phyloP scores from a whole-genome alignment of 1,139 yeast species.

The Yamadazyma kanchanaburiensis region DNA sequence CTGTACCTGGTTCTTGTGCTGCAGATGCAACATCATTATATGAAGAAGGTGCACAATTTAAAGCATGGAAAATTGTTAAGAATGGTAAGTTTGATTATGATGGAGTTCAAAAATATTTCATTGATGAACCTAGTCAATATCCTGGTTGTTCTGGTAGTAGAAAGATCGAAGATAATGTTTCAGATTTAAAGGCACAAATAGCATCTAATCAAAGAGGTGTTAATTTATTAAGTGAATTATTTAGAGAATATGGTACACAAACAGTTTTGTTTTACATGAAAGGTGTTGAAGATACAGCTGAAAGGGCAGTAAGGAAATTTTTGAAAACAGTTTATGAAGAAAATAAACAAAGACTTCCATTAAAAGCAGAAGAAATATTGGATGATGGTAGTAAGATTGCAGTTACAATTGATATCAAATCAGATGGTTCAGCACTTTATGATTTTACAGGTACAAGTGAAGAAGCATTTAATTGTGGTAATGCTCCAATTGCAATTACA shows the following conservation, averaged over 20 bases:
- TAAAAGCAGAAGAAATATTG: constrained; percentile 49
- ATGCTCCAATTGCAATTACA: constrained; percentile 40
- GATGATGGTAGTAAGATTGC: constrained; percentile 59
- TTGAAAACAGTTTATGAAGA: constrained; percentile 30
- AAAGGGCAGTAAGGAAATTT: constrained; percentile 45
- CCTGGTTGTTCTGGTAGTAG: constrained; percentile 45
- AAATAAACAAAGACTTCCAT: constrained; percentile 23
- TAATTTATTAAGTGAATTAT: constrained; percentile 40
- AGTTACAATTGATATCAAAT: constrained; percentile 39
- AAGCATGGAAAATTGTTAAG: constrained; percentile 32
- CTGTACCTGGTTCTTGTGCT: constrained; percentile 44
- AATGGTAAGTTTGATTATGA: constrained; percentile 37
- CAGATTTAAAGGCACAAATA: constrained; percentile 62
- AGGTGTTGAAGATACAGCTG: constrained; percentile 60
- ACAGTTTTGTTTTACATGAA: constrained; percentile 56
- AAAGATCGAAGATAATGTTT: constrained; percentile 40
- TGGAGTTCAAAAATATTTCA: constrained; percentile 31
- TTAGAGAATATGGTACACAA: constrained; percentile 45
- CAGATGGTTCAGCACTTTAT: constrained; percentile 46
- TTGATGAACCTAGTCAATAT: constrained; percentile 37
- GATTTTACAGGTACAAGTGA: constrained; percentile 52
- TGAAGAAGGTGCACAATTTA: constrained; percentile 42
- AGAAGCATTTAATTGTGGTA: constrained; percentile 37
- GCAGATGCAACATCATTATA: constrained; percentile 38
- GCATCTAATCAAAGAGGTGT: constrained; percentile 67